A percentile compares a stretch with the other conserved stretches of the same genome.
These are phyloP conservation scores for Phycomyces nitens DNA, from an alignment of 192 early-diverging fungal genomes.

Conservation along the genomic window DNA sequence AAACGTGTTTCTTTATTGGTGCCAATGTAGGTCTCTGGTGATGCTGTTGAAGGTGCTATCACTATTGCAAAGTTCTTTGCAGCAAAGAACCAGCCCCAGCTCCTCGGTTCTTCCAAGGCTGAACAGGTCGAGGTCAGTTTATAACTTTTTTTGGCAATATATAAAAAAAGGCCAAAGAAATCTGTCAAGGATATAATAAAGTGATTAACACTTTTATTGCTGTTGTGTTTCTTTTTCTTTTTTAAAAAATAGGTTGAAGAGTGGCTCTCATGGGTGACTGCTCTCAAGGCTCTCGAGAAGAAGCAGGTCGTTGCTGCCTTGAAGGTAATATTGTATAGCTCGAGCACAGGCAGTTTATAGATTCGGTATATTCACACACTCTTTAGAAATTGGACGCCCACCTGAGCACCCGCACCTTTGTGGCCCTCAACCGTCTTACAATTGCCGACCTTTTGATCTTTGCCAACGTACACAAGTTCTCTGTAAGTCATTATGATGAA, in stretches of 20 bases:
- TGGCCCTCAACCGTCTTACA: conserved; percentile 61
- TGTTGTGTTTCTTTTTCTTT: no score
- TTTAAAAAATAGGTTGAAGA: conserved; percentile 27
- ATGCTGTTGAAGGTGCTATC: conserved; percentile 16
- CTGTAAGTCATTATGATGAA: conserved; percentile 28
- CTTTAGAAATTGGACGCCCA: conserved; percentile 47
- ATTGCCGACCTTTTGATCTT: conserved; percentile 67
- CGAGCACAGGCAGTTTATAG: background rate
- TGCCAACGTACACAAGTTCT: conserved; percentile 58
- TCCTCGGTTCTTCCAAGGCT: conserved; percentile 19
- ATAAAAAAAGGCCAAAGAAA: background rate
- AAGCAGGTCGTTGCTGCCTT: conserved; percentile 27
- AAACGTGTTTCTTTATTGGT: no score
- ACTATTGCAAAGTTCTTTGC: conserved; percentile 32
- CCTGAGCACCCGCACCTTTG: conserved; percentile 60
- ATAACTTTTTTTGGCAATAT: no score
- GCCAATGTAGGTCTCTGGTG: conserved; percentile 15
- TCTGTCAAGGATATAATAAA: background rate
- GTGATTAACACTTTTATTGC: no score
- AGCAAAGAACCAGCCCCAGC: conserved; percentile 17
- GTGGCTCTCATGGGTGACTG: conserved; percentile 25
- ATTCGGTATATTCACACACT: background rate
- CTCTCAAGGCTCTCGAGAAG: conserved; percentile 18
- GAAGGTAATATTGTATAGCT: conserved; percentile 6
- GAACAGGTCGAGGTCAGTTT: conserved; percentile 30